These are phyloP conservation scores for Salix brachista DNA, from an alignment of 345 rosid species.

Conservation along the genomic window DNA sequence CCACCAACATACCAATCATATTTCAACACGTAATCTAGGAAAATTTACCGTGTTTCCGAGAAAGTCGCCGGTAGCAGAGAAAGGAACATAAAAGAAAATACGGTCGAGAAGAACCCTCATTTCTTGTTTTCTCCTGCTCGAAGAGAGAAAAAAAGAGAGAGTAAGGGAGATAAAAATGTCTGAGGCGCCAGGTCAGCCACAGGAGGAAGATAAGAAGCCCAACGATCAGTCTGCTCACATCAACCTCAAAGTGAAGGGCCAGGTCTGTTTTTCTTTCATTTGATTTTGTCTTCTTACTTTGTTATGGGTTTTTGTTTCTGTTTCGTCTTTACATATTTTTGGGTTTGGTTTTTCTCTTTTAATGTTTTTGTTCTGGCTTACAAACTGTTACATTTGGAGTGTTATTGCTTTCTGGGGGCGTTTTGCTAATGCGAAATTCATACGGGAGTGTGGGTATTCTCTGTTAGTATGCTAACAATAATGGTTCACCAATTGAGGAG, in stretches of 20 bases:
- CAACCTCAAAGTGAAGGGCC: conserved; percentile 78
- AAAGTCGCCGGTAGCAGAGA: no score
- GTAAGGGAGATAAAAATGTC: conserved; percentile 19
- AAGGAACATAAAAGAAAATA: no score
- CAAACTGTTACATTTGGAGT: no score
- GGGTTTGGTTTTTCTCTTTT: neutral
- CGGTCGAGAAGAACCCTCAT: neutral
- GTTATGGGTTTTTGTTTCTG: neutral
- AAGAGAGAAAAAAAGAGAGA: neutral
- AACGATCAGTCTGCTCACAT: conserved; percentile 49
- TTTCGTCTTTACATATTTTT: neutral
- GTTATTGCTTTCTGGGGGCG: no score
- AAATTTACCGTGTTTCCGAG: neutral
- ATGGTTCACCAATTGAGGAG: no score
- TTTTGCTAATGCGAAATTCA: no score
- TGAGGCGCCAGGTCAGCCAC: conserved; percentile 25
- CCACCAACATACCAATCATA: neutral
- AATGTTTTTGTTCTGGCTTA: no score
- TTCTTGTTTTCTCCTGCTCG: neutral
- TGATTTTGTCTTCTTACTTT: neutral
- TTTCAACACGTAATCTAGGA: neutral
- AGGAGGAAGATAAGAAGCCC: conserved; percentile 72
- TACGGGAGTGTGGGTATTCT: no score
- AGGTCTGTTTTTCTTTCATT: conserved; percentile 28
- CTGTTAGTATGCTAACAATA: no score